Base-by-base conservation (phyloP, 1,139 yeast species). In the Geotrichum fermentans region DNA sequence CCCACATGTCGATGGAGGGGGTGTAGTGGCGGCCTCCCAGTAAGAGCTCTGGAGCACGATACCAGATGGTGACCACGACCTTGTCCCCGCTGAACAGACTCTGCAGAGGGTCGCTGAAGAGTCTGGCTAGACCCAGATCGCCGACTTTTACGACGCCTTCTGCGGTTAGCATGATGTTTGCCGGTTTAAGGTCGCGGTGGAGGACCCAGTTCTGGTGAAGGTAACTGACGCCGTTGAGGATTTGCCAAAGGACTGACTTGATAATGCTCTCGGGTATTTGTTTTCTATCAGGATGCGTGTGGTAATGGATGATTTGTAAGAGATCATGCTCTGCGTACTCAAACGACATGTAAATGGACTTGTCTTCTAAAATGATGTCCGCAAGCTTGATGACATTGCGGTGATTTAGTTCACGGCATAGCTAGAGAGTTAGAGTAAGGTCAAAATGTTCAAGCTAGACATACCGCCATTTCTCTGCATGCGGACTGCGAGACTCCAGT, bases 1-100 rank as follows among this genome's bases (percentile, higher is more conserved):
- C 97, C 98, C 98, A 92, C 47, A 88, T 66, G 67, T 92, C 97
- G 40, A 92, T 84, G 0, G 97, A 92, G 0, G 97, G 96, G 0
- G 97, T 85, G 63, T 92, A 92, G 68, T 92, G 96, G 43, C 96
- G 72, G 1, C 96, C 89, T 0, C 98, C 98, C 36, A 92, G 69
- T 35, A 92, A 71, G 41, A 92, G 71, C 63, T 92, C 98, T 0
- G 98, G 97, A 0, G 98, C 97, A 56, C 98, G 74, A 65, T 92
- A 92, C 98, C 98, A 92, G 52, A 92, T 92, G 0, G 98, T 92
- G 11, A 92, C 98, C 48, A 92, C 98, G 17, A 94, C 97, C 67
- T 92, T 92, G 67, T 92, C 98, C 26, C 97, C 97, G 11, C 94
- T 79, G 62, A 86, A 92, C 22, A 94, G 72, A 39, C 95, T 82